Conservation (phyloP, 202 grass and related monocot genomes). For the Hordeum pubiflorum region DNA sequence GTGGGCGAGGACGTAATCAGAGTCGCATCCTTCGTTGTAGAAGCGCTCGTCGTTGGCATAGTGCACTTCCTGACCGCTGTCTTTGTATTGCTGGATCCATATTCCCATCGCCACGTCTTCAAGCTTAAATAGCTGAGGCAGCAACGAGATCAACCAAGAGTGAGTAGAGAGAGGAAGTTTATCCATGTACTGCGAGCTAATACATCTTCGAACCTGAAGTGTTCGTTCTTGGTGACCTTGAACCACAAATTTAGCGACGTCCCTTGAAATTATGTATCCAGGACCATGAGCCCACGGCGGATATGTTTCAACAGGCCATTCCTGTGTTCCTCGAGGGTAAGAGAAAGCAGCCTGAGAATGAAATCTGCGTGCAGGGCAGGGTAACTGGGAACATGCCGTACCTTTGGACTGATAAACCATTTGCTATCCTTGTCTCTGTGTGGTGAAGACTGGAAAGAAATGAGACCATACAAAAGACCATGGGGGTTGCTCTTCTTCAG, state of each 20-base stretch:
- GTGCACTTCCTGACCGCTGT: constrained; percentile 56
- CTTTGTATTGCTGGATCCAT: constrained; percentile 79
- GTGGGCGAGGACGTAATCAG: constrained; percentile 74
- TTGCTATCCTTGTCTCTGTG: constrained; percentile 82
- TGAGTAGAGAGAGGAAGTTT: not conserved
- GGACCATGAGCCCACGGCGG: constrained; percentile 95
- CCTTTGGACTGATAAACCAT: constrained; percentile 84
- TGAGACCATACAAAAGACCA: constrained; percentile 79
- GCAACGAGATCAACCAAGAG: not conserved
- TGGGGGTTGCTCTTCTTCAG: constrained; percentile 48
- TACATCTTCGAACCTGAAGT: constrained; percentile 46
- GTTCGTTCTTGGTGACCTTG: constrained; percentile 55
- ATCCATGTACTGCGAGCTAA: not conserved
- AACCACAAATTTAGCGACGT: constrained; percentile 75
- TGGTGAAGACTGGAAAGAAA: constrained; percentile 78
- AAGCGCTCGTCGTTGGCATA: constrained; percentile 64
- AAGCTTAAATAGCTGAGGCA: constrained; percentile 79
- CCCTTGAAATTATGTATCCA: constrained; percentile 79
- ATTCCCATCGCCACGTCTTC: constrained; percentile 95
- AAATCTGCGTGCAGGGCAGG: not conserved
- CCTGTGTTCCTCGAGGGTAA: constrained; percentile 37
- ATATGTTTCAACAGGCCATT: constrained; percentile 62
- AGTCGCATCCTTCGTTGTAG: constrained; percentile 68
- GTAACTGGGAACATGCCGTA: constrained; percentile 13
- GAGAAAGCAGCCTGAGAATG: constrained; percentile 15